Evolutionary conservation across 768 basidiomycete species (phyloP).

Genomic region (Phallus indusiatus): DNA sequence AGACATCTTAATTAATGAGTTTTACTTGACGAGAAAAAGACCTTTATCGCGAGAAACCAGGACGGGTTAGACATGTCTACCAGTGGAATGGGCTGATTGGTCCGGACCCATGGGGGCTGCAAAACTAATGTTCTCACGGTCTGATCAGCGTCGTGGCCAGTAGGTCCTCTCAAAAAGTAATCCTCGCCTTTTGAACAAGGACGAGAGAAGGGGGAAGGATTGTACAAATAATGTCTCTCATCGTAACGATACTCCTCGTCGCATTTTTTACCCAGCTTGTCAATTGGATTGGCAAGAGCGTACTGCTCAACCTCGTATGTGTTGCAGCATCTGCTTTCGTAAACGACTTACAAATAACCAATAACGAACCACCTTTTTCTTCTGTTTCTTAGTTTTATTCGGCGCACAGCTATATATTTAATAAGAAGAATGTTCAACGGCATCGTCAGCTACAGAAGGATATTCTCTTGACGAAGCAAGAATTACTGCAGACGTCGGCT

Average conservation of each 20-base stretch:
- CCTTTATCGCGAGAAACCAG: too few relatives aligned
- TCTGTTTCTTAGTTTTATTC: conserved; percentile 50
- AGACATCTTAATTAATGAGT: too few relatives aligned
- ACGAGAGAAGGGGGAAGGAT: too few relatives aligned
- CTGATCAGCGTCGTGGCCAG: too few relatives aligned
- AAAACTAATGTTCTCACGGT: too few relatives aligned
- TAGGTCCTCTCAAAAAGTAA: too few relatives aligned
- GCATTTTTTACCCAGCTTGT: conserved; percentile 79
- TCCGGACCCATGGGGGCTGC: too few relatives aligned
- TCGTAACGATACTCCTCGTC: conserved; percentile 71
- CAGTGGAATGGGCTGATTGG: too few relatives aligned
- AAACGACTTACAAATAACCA: conserved; percentile 6
- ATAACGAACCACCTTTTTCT: neutral
- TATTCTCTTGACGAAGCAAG: conserved; percentile 70
- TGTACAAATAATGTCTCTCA: conserved; percentile 51
- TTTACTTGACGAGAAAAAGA: too few relatives aligned
- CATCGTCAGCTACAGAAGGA: conserved; percentile 73
- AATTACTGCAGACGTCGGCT: conserved; percentile 81
- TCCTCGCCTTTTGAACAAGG: too few relatives aligned
- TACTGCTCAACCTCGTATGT: conserved; percentile 73
- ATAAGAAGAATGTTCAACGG: conserved; percentile 40
- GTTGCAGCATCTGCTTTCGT: neutral
- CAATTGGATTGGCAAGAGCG: conserved; percentile 81
- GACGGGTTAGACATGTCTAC: too few relatives aligned
- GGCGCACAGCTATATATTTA: conserved; percentile 58